Percentiles rank a stretch among this genome's conserved stretches.
These are phyloP conservation scores for Fusarium clavum DNA, from an alignment of 2,329 filamentous ascomycete species.

Conservation along the genomic window DNA sequence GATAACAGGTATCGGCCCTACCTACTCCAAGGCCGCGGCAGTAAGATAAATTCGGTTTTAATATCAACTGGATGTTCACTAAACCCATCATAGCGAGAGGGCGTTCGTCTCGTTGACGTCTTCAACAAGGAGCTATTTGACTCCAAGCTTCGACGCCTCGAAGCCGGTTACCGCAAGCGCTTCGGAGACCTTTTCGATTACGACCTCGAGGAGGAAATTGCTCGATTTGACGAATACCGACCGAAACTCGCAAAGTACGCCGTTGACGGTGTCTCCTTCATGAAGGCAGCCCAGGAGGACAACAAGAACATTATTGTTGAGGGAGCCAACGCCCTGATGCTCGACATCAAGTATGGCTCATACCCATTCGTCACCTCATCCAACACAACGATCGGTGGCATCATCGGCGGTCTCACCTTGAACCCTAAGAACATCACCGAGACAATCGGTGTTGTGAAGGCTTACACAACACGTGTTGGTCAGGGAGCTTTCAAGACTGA, in stretches of 20 bases:
- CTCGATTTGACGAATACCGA: slow-evolving; percentile 8
- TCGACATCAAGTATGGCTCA: slow-evolving; percentile 15
- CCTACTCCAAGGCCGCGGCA: not conserved
- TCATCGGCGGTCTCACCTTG: slow-evolving; percentile 8
- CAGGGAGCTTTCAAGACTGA: slow-evolving; percentile 17
- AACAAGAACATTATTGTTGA: slow-evolving; percentile 13
- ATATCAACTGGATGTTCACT: not conserved
- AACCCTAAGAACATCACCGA: slow-evolving; percentile 12
- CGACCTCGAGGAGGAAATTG: slow-evolving; percentile 7
- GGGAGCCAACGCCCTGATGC: slow-evolving; percentile 15
- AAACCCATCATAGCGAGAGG: slow-evolving; percentile 1
- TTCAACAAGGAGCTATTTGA: slow-evolving; percentile 3
- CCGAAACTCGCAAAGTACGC: not conserved
- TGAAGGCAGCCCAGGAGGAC: slow-evolving; percentile 1
- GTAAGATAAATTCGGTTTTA: not conserved
- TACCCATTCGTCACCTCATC: slow-evolving; percentile 6
- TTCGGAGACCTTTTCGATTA: slow-evolving; percentile 11
- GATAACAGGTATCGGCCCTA: slow-evolving; percentile 10
- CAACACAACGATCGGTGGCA: slow-evolving; percentile 12
- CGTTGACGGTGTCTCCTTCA: slow-evolving; percentile 8
- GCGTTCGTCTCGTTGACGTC: slow-evolving; percentile 5
- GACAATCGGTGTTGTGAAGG: slow-evolving; percentile 11
- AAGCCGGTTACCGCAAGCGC: slow-evolving; percentile 9
- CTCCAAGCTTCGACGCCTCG: slow-evolving; percentile 11
- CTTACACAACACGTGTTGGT: slow-evolving; percentile 6